These are phyloP conservation scores for Crucibulum cyathiforme DNA, from an alignment of 1,284 basidiomycete species.

Conservation along the genomic window DNA sequence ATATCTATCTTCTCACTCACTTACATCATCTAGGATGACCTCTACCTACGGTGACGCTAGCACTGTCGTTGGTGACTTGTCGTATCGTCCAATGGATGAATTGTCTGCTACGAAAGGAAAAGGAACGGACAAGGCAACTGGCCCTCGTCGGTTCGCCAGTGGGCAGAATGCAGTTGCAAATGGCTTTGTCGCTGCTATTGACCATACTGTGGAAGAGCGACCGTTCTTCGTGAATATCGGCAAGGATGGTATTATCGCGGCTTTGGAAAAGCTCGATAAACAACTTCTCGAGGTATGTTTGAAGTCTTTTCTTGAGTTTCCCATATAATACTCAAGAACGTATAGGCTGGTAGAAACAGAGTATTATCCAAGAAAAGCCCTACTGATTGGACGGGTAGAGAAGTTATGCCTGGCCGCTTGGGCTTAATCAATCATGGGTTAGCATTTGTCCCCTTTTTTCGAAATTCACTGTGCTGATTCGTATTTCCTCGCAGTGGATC, in stretches of 20 bases:
- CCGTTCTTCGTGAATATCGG: slow-evolving; percentile 74
- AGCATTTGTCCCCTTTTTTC: not conserved
- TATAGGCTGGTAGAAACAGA: slow-evolving; percentile 57
- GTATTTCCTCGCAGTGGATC: slow-evolving; percentile 52
- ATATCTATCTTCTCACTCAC: too few species aligned
- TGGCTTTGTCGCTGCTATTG: slow-evolving; percentile 42
- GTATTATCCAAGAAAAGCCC: slow-evolving; percentile 58
- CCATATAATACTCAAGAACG: not conserved
- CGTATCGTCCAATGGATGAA: slow-evolving; percentile 12
- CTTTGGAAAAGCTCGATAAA: slow-evolving; percentile 67
- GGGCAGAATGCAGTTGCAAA: slow-evolving; percentile 4
- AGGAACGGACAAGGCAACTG: slow-evolving; percentile 9
- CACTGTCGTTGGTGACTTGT: slow-evolving; percentile 42
- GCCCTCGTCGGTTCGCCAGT: too few species aligned
- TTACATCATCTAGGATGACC: slow-evolving; percentile 4
- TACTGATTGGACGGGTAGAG: slow-evolving; percentile 71
- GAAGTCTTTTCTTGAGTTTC: not conserved
- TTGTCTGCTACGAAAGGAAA: too few species aligned
- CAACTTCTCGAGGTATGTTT: slow-evolving; percentile 58
- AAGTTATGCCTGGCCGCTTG: slow-evolving; percentile 69
- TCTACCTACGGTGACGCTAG: slow-evolving; percentile 30
- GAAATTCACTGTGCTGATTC: not conserved
- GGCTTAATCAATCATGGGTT: slow-evolving; percentile 75
- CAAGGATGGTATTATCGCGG: slow-evolving; percentile 65
- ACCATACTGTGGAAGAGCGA: slow-evolving; percentile 51